Percentiles rank a stretch among this genome's conserved stretches.
These are phyloP conservation scores for Nicotiana knightiana DNA, from an alignment of 257 asterid genomes.

Conservation along the genomic window DNA sequence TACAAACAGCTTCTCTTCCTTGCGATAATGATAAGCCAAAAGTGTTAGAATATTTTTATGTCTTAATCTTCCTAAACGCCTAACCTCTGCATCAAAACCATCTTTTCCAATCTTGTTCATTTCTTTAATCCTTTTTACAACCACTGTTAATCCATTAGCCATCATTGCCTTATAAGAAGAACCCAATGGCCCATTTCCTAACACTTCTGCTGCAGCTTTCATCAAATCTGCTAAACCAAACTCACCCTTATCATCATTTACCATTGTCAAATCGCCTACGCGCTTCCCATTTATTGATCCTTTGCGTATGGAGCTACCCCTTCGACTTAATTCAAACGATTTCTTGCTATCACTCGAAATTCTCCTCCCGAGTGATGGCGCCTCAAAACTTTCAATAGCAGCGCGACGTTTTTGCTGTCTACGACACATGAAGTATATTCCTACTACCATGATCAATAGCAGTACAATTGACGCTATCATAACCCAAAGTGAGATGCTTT, in stretches of 20 bases:
- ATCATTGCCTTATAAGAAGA: slow-evolving; percentile 65
- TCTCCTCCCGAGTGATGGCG: neutral
- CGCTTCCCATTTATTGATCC: slow-evolving; percentile 21
- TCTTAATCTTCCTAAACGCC: slow-evolving; percentile 48
- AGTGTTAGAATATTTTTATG: slow-evolving; percentile 62
- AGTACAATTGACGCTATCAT: slow-evolving; percentile 1
- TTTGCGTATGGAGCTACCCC: slow-evolving; percentile 12
- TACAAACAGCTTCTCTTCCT: slow-evolving; percentile 75
- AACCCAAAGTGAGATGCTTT: slow-evolving; percentile 8
- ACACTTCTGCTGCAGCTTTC: slow-evolving; percentile 79
- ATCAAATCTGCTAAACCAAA: slow-evolving; percentile 66
- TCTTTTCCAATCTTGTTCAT: slow-evolving; percentile 41
- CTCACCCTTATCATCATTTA: slow-evolving; percentile 51
- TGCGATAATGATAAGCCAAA: slow-evolving; percentile 66
- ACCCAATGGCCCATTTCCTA: slow-evolving; percentile 54
- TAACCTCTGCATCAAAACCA: slow-evolving; percentile 55
- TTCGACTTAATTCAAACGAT: neutral
- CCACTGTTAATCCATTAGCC: slow-evolving; percentile 50
- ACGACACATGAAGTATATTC: slow-evolving; percentile 14
- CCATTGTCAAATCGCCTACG: slow-evolving; percentile 42
- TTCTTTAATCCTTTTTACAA: slow-evolving; percentile 73
- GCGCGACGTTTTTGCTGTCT: neutral
- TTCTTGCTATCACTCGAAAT: neutral
- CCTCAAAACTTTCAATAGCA: neutral
- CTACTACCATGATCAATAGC: slow-evolving; percentile 10